Base-by-base conservation (phyloP, 805 yeast species). In the Komagataella mondaviorum region DNA sequence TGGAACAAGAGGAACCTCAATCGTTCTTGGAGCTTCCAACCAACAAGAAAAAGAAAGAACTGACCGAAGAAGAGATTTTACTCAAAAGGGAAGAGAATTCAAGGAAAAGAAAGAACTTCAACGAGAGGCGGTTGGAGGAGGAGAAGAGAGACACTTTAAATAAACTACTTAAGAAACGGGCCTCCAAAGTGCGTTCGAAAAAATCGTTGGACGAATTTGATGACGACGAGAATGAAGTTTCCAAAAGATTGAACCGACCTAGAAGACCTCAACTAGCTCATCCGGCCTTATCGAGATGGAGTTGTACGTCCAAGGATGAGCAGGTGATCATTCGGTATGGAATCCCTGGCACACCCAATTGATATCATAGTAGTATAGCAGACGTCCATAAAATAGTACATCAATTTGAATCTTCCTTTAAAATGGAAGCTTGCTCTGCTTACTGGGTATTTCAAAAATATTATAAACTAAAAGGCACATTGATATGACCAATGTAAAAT, bases 101-200 rank as follows among this genome's bases (percentile, higher is more conserved):
- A 0, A 76, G 98, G 59, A 80, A 89, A 64, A 75, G 99, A 56
- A 86, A 85, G 64, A 90, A 91, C 62, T 76, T 88, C 59, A 81
- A 83, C 57, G 89, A 83, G 59, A 83, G 84, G 67, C 80, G 84
- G 56, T 68, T 88, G 45, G 97, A 90, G 61, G 96, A 88, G 64
- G 98, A 93, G 65, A 93, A 93, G 63, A 78, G 83, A 61, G 97
- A 91, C 56, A 90, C 97, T 0, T 73, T 91, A 56, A 91, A 91
- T 64, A 88, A 87, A 63, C 70, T 91, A 56, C 71, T 91, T 56
- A 83, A 87, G 66, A 81, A 90, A 64, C 76, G 96, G 55, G 96
- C 96, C 0, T 80, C 79, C 48, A 85, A 85, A 62, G 77, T 80
- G 0, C 71, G 85, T 56, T 77, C 69, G 46, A 62, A 59, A 3